phyloP scores from a whole-genome alignment of 169 alveolate genomes.

The Plasmodium cynomolgi region DNA sequence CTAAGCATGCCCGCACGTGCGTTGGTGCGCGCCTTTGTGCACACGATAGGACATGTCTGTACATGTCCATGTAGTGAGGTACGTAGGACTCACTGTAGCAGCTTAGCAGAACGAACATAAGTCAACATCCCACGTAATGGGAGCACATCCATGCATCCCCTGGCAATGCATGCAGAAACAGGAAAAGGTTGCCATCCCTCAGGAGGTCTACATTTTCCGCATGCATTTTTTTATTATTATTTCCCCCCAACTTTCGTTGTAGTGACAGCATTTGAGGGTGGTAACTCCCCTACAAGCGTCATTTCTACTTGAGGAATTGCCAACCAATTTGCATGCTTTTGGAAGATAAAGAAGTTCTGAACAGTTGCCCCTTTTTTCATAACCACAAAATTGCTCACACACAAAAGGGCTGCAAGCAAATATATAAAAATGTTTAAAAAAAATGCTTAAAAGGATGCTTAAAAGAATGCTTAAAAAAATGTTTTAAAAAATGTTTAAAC shows the following conservation, averaged over 20 bases:
- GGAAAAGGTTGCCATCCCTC: neutral
- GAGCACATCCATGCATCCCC: neutral
- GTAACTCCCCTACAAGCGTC: neutral
- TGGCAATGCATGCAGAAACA: conserved; percentile 34
- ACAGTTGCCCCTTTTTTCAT: neutral
- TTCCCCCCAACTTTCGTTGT: neutral
- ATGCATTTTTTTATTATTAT: conserved; percentile 22
- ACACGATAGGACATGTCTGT: neutral
- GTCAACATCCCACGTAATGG: neutral
- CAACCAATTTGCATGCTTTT: neutral
- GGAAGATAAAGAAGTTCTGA: neutral
- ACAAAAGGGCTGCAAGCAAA: neutral
- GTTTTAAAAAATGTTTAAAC: neutral
- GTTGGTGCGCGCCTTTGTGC: neutral
- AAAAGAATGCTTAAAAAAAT: neutral
- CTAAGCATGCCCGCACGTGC: neutral
- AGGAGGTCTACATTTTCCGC: conserved; percentile 23
- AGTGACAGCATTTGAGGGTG: neutral
- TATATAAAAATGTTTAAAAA: too few species aligned
- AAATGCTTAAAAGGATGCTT: neutral
- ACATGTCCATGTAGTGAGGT: neutral
- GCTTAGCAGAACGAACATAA: neutral
- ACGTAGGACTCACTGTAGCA: neutral
- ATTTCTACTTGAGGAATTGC: neutral
- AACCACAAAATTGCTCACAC: neutral